Base-by-base conservation (phyloP, 768 basidiomycete species). In the Lactifluus volemus region DNA sequence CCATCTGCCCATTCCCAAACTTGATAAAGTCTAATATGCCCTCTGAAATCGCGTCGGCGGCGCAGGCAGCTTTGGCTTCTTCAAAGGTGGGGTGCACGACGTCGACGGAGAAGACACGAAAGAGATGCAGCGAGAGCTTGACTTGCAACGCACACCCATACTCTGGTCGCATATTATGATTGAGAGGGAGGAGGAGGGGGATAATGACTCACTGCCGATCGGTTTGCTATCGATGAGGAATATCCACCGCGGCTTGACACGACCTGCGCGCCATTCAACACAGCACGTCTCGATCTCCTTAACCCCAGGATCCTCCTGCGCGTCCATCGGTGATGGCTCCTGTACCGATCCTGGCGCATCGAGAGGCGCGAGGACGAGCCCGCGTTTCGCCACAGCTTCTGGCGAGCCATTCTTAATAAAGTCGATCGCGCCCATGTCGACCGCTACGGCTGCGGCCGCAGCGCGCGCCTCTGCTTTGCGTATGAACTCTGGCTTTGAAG, bases 21-120 rank as follows among this genome's bases (percentile, higher is more conserved):
- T 74, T 76, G 67, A 88, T 84, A 49, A 79, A 87, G 4, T 85
- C 81, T 5, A 85, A 65, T 7, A 81, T 78, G 30, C 79, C 82
- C 62, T 84, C 76, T 0, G 70, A 69, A 29, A 86, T 60, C 4
- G 87, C 87, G 17, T 72, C 67, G 39, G 73, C 72, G 6, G 85
- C 85, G 66, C 83, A 86, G 0, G 77, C 78, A 1, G 68, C 68
- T 60, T 80, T 79, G 5, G 86, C 86, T 29, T 76, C 74, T 19
- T 63, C 67, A 19, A 69, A 66, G n/a, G 68, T 76, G 51, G 73
- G 70, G 60, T 77, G 80, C 0, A 67, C 70, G 4, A 81, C 72
- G 44, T 78, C 76, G 11, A 79, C 78, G 3, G 84, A 79, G 63
- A 80, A 85, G 19, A 81, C 76, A 7, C 77, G 76, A 36, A 72